Conservation (phyloP, 2,329 filamentous ascomycete species). For the Pseudogymnoascus sp. region DNA sequence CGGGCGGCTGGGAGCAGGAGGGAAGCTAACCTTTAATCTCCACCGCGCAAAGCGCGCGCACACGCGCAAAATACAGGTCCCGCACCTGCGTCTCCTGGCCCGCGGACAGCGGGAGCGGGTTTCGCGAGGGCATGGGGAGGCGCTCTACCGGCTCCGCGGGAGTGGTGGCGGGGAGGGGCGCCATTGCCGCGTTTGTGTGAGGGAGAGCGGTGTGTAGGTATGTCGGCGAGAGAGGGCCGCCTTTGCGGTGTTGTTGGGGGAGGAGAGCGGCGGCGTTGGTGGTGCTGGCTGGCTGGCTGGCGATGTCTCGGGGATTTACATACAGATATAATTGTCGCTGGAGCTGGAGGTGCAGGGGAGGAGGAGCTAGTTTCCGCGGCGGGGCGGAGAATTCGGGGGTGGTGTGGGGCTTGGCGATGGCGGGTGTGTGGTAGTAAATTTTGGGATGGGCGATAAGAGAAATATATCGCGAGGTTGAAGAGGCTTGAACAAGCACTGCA, state of each 20-base stretch:
- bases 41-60: slow-evolving; percentile 65
- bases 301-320: neutral
- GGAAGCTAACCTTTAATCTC: slow-evolving; percentile 63
- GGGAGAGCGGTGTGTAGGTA: neutral
- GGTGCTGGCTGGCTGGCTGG: neutral
- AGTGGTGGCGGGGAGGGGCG: slow-evolving; percentile 14
- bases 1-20: neutral
- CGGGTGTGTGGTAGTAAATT: neutral
- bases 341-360: neutral
- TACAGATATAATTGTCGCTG: neutral
- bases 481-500: neutral
- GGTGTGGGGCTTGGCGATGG: neutral
- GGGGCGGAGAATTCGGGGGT: slow-evolving; percentile 3
- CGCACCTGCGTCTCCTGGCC: slow-evolving; percentile 76
- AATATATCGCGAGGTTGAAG: slow-evolving; percentile 3
- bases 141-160: slow-evolving; percentile 23
- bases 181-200: slow-evolving; percentile 22
- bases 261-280: neutral
- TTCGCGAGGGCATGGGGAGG: slow-evolving; percentile 50
- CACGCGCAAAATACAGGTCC: slow-evolving; percentile 72
- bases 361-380: neutral
- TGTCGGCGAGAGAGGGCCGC: neutral
- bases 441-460: slow-evolving; percentile 5
- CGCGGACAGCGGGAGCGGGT: slow-evolving; percentile 76
- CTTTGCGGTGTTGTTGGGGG: neutral